Conservation (phyloP, 129 eudicot species). For the Saussurea involucrata region DNA sequence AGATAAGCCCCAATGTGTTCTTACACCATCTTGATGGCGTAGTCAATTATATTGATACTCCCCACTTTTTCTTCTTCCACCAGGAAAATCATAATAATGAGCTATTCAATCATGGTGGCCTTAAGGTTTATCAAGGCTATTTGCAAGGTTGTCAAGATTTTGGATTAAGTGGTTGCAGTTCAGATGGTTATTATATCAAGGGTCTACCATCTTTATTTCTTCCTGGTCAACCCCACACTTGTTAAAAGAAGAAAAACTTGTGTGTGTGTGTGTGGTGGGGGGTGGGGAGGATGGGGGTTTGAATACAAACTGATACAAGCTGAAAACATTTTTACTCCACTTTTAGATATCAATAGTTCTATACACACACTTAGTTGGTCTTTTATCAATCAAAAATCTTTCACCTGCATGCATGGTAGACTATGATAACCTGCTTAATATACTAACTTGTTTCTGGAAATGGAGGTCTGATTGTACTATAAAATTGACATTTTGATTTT, state of each 20-base stretch:
- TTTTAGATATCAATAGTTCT: neutral
- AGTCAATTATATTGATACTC: neutral
- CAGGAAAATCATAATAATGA: neutral
- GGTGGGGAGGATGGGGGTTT: neutral
- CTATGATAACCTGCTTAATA: neutral
- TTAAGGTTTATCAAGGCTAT: neutral
- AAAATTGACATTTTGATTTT: neutral
- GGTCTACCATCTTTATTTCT: neutral
- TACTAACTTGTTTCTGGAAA: neutral
- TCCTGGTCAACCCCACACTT: neutral
- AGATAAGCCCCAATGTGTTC: neutral
- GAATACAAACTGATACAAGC: neutral
- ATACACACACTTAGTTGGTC: neutral
- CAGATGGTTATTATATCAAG: neutral
- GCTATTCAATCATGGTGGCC: neutral
- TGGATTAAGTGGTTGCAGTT: neutral
- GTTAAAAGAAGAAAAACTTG: neutral
- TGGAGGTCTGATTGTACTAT: neutral
- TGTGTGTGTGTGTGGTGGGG: neutral
- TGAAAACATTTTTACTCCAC: neutral
- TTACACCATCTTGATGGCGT: neutral
- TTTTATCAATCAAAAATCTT: neutral
- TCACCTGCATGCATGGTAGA: neutral
- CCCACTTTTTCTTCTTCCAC: neutral
- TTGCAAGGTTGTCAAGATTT: neutral